Base-by-base conservation (phyloP, 495 filamentous ascomycete species). In the Hypoxylon subgilvum region DNA sequence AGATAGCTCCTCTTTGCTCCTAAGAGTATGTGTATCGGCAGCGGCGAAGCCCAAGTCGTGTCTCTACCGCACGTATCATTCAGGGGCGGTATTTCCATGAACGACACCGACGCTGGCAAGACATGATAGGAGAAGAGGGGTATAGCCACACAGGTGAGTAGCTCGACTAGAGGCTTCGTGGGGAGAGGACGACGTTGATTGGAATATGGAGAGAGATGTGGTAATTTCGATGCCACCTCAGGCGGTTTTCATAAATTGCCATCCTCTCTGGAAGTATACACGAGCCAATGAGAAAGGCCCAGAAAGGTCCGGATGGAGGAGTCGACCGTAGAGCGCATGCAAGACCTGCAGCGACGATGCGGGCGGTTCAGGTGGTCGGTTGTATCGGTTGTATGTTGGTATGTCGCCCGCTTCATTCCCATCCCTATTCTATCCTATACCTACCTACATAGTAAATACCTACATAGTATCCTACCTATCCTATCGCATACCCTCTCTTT, bases 211-310 rank as follows among this genome's bases (percentile, higher is more conserved):
- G 53, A 57, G 45, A 50, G 12, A 47, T 41, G 54, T 63, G 51
- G 61, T 67, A 68, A 70, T 68, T 70, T 63, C 65, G 58, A 70
- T 68, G 56, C 32, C 61, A 68, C 67, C 61, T 65, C 66, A 54
- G 65, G 45, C 65, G 67, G 66, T 61, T 63, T 66, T 54, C 63
- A 67, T 67, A 62, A 55, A 68, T 65, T 70, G 61, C 57, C 67
- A 57, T 64, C 42, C 49, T 65, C 43, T 57, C 40, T 68, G 48
- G 55, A 47, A 38, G 49, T 56, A 61, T 46, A 41, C 16, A 48
- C 42, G 41, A 49, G 30, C 67, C 67, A 70, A 68, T 70, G 12
- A 28, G 38, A 38, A 35, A 48, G 50, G 44, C 28, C 8, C 45
- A 57, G 35, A 6, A 48, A 40, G 49, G 30, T 44, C 53, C 49